phyloP scores from a whole-genome alignment of 2,329 filamentous ascomycete species.

The Botryosphaeria dothidea region DNA sequence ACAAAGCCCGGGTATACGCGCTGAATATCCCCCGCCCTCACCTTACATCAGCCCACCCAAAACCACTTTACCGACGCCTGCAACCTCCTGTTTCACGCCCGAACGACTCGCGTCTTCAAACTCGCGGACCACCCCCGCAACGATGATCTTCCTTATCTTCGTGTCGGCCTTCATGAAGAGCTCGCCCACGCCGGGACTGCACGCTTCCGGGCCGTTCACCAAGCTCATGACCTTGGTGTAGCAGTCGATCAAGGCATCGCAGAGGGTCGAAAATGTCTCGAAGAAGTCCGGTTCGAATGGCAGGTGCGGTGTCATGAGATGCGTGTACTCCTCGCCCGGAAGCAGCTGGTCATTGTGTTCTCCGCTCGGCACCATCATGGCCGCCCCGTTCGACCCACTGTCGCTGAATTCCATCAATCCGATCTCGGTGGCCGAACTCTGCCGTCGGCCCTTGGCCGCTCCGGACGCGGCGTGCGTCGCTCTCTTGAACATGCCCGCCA shows the following conservation, averaged over 20 bases:
- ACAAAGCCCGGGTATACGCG: conserved; percentile 14
- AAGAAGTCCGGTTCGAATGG: conserved; percentile 98
- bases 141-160: conserved; percentile 82
- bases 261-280: conserved; percentile 92
- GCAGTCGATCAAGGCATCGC: conserved; percentile 91
- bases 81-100: conserved; percentile 77
- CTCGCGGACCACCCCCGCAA: conserved; percentile 83
- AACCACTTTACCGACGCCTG: conserved; percentile 84
- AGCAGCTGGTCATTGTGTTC: conserved; percentile 26
- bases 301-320: conserved; percentile 85
- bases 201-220: conserved; percentile 66
- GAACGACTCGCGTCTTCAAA: conserved; percentile 84
- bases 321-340: conserved; percentile 81
- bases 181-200: conserved; percentile 73
- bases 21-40: background rate
- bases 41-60: conserved; percentile 75
- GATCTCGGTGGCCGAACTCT: conserved; percentile 60
- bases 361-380: background rate
- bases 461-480: conserved; percentile 37
- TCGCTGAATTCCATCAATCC: conserved; percentile 46
- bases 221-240: conserved; percentile 79
- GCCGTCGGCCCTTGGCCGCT: conserved; percentile 48
- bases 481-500: conserved; percentile 58
- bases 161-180: conserved; percentile 88
- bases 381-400: background rate